Percentiles rank a stretch among this genome's conserved stretches.
phyloP scores from a whole-genome alignment of 2,329 filamentous ascomycete species.

The Verticillium nonalfalfae region DNA sequence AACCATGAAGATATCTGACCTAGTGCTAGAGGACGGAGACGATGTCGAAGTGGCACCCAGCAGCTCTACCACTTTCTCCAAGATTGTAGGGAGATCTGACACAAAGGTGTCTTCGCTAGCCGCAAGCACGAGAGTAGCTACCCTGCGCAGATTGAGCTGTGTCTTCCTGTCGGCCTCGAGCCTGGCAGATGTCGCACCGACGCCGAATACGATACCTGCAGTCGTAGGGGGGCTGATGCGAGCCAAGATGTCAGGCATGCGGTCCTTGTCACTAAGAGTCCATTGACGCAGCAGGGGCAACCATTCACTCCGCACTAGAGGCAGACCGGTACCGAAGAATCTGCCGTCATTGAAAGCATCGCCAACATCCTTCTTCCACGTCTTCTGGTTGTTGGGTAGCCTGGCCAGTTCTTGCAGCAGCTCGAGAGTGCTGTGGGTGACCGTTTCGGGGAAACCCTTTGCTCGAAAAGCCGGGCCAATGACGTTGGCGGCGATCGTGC shows the following conservation, averaged over 20 bases:
- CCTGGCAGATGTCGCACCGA: slow-evolving; percentile 86
- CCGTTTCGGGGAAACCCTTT: slow-evolving; percentile 79
- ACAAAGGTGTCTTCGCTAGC: slow-evolving; percentile 74
- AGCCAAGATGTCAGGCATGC: slow-evolving; percentile 71
- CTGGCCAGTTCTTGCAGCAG: slow-evolving; percentile 73
- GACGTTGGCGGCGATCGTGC: slow-evolving; percentile 75
- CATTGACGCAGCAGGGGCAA: slow-evolving; percentile 79
- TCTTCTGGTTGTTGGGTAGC: slow-evolving; percentile 74
- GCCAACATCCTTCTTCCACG: slow-evolving; percentile 86
- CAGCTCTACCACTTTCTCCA: slow-evolving; percentile 83
- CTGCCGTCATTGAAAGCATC: slow-evolving; percentile 88
- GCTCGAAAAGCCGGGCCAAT: slow-evolving; percentile 77
- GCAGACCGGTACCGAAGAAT: slow-evolving; percentile 69
- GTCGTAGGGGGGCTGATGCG: slow-evolving; percentile 81
- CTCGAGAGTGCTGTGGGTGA: slow-evolving; percentile 63
- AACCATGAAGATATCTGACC: slow-evolving; percentile 86
- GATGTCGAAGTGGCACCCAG: slow-evolving; percentile 78
- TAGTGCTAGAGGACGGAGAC: slow-evolving; percentile 83
- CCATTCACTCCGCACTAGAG: slow-evolving; percentile 69
- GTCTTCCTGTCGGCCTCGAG: slow-evolving; percentile 93
- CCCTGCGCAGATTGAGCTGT: slow-evolving; percentile 80
- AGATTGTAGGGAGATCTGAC: slow-evolving; percentile 62
- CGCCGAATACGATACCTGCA: slow-evolving; percentile 96
- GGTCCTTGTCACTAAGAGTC: slow-evolving; percentile 80
- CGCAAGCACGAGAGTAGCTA: slow-evolving; percentile 73